These are phyloP conservation scores for Pyricularia sp. DNA, from an alignment of 2,329 filamentous ascomycete genomes.

Conservation along the genomic window DNA sequence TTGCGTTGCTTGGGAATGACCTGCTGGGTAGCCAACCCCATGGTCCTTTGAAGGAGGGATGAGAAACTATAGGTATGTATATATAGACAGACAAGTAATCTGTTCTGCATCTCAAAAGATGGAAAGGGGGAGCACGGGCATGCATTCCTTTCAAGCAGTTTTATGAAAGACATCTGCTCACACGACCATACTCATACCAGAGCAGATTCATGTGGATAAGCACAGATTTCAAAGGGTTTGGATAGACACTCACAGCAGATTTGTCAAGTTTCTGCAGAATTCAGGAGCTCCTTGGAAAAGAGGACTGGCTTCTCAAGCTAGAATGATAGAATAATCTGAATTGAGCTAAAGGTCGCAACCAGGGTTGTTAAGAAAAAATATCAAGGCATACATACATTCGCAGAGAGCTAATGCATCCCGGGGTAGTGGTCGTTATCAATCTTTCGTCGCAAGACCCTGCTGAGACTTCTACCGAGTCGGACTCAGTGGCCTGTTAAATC, in stretches of 20 bases:
- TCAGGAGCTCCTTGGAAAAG: not conserved
- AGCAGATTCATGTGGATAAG: not conserved
- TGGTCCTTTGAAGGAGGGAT: not conserved
- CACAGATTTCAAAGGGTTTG: not conserved
- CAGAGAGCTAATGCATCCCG: not conserved
- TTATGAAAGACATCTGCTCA: not conserved
- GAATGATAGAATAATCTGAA: not conserved
- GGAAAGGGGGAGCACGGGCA: not conserved
- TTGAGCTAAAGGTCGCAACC: not conserved
- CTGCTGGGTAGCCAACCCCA: not conserved
- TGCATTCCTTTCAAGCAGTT: not conserved
- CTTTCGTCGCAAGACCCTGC: not conserved
- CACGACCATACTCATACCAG: not conserved
- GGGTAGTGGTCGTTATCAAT: not conserved
- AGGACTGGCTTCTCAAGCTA: not conserved
- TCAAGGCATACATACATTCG: not conserved
- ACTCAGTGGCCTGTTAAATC: constrained; percentile 69
- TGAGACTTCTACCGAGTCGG: constrained; percentile 25
- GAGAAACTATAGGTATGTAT: not conserved
- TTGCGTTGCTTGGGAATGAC: too few relatives aligned
- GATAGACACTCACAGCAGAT: not conserved
- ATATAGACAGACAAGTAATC: not conserved
- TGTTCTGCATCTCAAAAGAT: not conserved
- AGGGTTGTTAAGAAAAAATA: not conserved
- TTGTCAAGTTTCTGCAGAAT: not conserved